phyloP scores from a whole-genome alignment of 202 grass and related monocot species.

The Carex sylvatica region DNA sequence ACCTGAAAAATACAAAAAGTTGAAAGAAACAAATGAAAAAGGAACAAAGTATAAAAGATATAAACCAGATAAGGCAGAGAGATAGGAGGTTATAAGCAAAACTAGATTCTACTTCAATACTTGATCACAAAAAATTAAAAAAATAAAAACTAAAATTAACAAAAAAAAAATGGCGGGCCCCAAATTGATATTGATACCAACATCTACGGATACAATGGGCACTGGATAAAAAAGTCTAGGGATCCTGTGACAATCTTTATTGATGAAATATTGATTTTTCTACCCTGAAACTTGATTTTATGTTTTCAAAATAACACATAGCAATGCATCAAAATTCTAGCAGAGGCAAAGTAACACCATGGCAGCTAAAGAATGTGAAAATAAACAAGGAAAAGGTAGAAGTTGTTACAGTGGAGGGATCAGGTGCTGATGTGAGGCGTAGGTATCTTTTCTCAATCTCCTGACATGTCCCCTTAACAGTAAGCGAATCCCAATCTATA shows the following conservation, averaged over 20 bases:
- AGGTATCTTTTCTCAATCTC: slow-evolving; percentile 91
- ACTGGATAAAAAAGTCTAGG: background rate
- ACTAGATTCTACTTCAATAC: slow-evolving; percentile 14
- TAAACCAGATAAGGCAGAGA: slow-evolving; percentile 2
- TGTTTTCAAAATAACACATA: background rate
- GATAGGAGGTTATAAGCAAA: background rate
- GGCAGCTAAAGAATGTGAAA: background rate
- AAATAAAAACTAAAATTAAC: background rate
- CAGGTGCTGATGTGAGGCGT: slow-evolving; percentile 84
- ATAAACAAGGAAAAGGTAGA: slow-evolving; percentile 21
- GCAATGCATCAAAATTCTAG: background rate
- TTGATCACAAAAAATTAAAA: background rate
- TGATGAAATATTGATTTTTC: background rate
- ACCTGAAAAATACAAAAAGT: slow-evolving; percentile 44
- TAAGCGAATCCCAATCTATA: slow-evolving; percentile 93
- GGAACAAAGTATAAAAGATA: background rate
- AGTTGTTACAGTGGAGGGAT: slow-evolving; percentile 64
- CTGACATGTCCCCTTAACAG: slow-evolving; percentile 87
- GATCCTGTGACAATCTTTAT: background rate
- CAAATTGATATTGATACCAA: slow-evolving; percentile 1
- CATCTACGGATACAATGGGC: background rate
- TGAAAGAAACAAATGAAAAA: slow-evolving; percentile 33
- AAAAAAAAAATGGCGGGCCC: background rate
- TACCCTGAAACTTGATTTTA: background rate
- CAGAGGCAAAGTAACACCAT: background rate